Conservation (phyloP, 441 rosid genomes). For the Jatropha podagrica region DNA sequence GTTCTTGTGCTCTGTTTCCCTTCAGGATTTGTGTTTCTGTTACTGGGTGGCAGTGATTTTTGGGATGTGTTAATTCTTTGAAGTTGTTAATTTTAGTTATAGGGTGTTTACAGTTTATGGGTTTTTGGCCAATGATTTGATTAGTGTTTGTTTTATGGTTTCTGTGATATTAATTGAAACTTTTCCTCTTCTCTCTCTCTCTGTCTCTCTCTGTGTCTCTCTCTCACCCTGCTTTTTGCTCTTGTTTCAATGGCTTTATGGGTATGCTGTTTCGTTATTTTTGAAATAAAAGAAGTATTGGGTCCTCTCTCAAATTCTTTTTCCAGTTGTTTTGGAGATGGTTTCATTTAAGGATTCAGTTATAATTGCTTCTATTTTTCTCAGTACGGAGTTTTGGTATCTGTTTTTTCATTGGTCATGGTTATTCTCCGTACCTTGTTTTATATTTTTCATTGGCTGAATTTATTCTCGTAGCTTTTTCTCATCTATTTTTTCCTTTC, state of each 20-base stretch:
- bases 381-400: constrained; percentile 9
- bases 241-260: neutral
- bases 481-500: constrained; percentile 16
- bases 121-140: constrained; percentile 14
- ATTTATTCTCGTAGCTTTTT: constrained; percentile 13
- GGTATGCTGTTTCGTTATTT: neutral
- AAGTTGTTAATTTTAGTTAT: constrained; percentile 3
- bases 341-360: constrained; percentile 2
- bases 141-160: constrained; percentile 18
- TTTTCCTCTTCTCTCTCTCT: constrained; percentile 18
- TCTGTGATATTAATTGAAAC: constrained; percentile 19
- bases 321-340: constrained; percentile 9
- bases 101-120: constrained; percentile 17
- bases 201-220: constrained; percentile 11
- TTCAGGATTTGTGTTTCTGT: constrained; percentile 11
- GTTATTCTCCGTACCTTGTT: constrained; percentile 19
- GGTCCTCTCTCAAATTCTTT: neutral
- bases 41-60: constrained; percentile 13
- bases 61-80: neutral
- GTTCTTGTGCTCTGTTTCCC: constrained; percentile 21
- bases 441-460: constrained; percentile 24
- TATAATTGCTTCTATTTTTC: constrained; percentile 10
- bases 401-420: constrained; percentile 29
- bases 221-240: constrained; percentile 7
- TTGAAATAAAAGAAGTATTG: too few relatives aligned